phyloP scores from a whole-genome alignment of 306 rosid species.

The Prosopis cineraria region DNA sequence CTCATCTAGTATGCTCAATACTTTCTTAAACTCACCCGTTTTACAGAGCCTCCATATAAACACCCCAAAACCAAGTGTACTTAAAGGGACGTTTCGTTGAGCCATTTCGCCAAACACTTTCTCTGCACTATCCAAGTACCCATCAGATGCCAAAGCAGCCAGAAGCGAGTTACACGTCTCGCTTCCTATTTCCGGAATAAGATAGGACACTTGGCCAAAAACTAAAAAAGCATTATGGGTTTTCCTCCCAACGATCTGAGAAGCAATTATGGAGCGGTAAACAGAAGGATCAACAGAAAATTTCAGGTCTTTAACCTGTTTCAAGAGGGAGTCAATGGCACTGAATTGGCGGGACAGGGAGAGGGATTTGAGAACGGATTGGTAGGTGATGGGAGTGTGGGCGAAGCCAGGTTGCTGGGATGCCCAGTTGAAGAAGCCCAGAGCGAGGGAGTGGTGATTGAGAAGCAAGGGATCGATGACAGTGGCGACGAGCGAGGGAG shows the following conservation, averaged over 20 bases:
- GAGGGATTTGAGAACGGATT: conserved; percentile 71
- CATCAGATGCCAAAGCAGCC: conserved; percentile 75
- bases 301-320: conserved; percentile 55
- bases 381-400: conserved; percentile 63
- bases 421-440: conserved; percentile 95
- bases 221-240: conserved; percentile 56
- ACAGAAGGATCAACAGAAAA: conserved; percentile 53
- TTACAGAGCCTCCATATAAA: conserved; percentile 64
- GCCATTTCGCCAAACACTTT: conserved; percentile 71
- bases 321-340: conserved; percentile 59
- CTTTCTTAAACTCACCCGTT: conserved; percentile 44
- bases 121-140: conserved; percentile 52
- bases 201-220: conserved; percentile 37
- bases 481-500: conserved; percentile 68
- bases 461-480: conserved; percentile 90
- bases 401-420: conserved; percentile 80
- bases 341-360: conserved; percentile 56
- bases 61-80: conserved; percentile 80
- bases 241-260: conserved; percentile 51
- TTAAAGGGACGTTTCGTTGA: conserved; percentile 46
- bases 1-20: conserved; percentile 55
- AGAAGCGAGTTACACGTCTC: conserved; percentile 62
- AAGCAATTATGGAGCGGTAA: conserved; percentile 58
- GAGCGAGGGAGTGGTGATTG: conserved; percentile 74
- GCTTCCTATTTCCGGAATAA: conserved; percentile 44